These are phyloP conservation scores for Candida yuanshanica DNA, from an alignment of 805 yeast genomes.

Conservation along the genomic window DNA sequence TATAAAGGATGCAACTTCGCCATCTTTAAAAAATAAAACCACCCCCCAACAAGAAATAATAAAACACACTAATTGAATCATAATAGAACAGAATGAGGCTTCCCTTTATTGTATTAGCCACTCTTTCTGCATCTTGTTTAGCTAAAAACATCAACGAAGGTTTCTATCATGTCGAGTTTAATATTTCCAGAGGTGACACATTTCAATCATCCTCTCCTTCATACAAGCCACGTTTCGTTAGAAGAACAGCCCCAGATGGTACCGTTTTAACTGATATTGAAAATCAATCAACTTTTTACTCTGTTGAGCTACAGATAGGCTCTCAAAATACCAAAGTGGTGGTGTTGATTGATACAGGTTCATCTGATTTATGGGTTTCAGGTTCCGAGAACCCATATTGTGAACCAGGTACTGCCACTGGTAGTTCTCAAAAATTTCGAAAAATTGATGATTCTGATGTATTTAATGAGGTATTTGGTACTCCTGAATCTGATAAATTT, in stretches of 20 bases:
- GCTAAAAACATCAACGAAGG: conserved; percentile 15
- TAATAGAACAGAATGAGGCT: conserved; percentile 3
- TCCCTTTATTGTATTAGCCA: background rate
- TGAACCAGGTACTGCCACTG: conserved; percentile 11
- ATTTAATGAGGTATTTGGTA: background rate
- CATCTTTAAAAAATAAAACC: no score
- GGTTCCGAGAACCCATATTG: conserved; percentile 44
- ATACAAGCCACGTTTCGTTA: conserved; percentile 8
- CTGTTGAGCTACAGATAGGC: conserved; percentile 46
- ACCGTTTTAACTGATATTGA: conserved; percentile 28
- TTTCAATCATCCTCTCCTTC: conserved; percentile 8
- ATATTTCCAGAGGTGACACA: conserved; percentile 14
- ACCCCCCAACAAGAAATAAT: no score
- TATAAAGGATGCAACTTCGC: no score
- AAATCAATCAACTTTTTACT: conserved; percentile 39
- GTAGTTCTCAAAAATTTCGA: conserved; percentile 9
- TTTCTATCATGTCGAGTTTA: conserved; percentile 10
- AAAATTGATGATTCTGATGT: conserved; percentile 6
- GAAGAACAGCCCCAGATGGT: conserved; percentile 24
- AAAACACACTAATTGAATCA: background rate
- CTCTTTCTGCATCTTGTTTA: conserved; percentile 5
- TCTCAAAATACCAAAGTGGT: conserved; percentile 49
- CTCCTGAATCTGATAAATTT: conserved; percentile 1
- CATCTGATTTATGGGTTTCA: conserved; percentile 67
- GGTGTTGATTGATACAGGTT: conserved; percentile 70